Percentiles rank a stretch among this genome's conserved stretches.
Evolutionary conservation across 345 rosid genomes (phyloP).

Genomic region (Rubroshorea leprosula): DNA sequence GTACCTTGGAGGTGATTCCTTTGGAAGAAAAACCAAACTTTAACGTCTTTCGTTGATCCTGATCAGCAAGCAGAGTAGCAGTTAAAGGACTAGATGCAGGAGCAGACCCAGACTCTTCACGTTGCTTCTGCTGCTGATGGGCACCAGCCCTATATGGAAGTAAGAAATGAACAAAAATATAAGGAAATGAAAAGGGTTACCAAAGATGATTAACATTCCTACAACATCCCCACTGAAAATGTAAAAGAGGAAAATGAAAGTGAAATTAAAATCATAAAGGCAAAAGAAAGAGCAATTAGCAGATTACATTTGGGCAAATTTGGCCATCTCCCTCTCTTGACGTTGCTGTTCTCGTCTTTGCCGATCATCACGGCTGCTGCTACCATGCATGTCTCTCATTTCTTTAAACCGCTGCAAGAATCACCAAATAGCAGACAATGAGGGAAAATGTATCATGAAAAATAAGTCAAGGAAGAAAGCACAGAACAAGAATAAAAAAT

Average conservation of each 20-base stretch:
- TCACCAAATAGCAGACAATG: constrained; percentile 4
- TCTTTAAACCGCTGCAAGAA: constrained; percentile 83
- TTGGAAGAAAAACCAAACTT: constrained; percentile 92
- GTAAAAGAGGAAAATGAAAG: not conserved
- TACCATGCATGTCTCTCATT: constrained; percentile 89
- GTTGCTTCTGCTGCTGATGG: constrained; percentile 55
- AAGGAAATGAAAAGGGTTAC: not conserved
- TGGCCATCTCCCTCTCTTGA: constrained; percentile 87
- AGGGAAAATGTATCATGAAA: not conserved
- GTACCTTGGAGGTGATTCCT: constrained; percentile 63
- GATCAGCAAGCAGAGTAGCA: constrained; percentile 52
- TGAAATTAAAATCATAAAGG: constrained; percentile 1
- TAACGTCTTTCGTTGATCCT: constrained; percentile 69
- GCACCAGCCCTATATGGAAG: constrained; percentile 67
- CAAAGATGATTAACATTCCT: not conserved
- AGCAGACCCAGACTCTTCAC: constrained; percentile 40
- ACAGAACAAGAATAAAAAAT: not conserved
- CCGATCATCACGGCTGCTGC: constrained; percentile 86
- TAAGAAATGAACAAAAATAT: constrained; percentile 2
- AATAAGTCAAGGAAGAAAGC: not conserved
- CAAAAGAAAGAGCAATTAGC: not conserved
- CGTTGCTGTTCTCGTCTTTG: constrained; percentile 86
- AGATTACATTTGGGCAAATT: constrained; percentile 49
- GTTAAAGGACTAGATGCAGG: constrained; percentile 27
- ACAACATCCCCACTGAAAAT: not conserved